A percentile compares a stretch with the other conserved stretches of the same genome.
Evolutionary conservation across 2,329 filamentous ascomycete species (phyloP).

Genomic region (Alternaria arborescens): DNA sequence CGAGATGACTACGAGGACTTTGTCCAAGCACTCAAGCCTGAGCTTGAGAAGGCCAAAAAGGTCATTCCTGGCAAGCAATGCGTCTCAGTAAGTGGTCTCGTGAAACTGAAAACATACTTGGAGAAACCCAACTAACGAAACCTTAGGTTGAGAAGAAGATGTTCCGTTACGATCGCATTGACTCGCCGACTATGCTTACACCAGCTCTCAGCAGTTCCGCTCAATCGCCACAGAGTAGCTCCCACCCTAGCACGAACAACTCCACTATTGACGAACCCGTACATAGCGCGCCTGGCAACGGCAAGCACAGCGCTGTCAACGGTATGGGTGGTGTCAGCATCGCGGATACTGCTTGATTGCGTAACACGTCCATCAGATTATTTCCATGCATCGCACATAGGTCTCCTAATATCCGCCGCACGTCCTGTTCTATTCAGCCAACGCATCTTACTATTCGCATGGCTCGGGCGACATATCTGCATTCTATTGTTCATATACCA

Average conservation of each 20-base stretch:
- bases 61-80: constrained; percentile 55
- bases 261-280: constrained; percentile 62
- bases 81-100: constrained; percentile 41
- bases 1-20: constrained; percentile 54
- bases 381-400: constrained; percentile 4
- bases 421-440: constrained; percentile 9
- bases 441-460: constrained; percentile 11
- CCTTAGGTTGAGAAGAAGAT: constrained; percentile 58
- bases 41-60: constrained; percentile 56
- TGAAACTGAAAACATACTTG: background rate
- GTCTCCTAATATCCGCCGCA: background rate
- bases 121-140: constrained; percentile 11
- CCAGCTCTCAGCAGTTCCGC: constrained; percentile 74
- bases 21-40: constrained; percentile 53
- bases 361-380: constrained; percentile 3
- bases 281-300: constrained; percentile 25
- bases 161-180: constrained; percentile 52
- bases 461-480: constrained; percentile 18
- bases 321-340: constrained; percentile 28
- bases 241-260: constrained; percentile 69
- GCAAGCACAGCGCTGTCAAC: constrained; percentile 24
- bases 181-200: constrained; percentile 51
- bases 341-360: constrained; percentile 21
- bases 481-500: constrained; percentile 41
- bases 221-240: constrained; percentile 74